Percentiles rank a stretch among this genome's conserved stretches.
Evolutionary conservation across 176 grass and related monocot genomes (phyloP).

Genomic region (Oryza brachyantha): DNA sequence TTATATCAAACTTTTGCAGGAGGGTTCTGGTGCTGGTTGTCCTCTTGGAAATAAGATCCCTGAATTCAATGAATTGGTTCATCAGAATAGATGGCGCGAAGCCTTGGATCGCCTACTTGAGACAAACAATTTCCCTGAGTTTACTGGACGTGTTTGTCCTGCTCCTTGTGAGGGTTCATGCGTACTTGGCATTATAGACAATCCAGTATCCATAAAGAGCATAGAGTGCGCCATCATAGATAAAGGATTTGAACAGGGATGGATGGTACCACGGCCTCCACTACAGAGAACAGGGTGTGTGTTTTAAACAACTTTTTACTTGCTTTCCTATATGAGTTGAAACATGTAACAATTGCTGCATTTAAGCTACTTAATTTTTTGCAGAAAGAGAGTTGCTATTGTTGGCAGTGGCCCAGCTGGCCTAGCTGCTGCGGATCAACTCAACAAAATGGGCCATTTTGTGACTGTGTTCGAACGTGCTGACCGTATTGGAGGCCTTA

Average conservation of each 20-base stretch:
- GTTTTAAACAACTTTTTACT: neutral
- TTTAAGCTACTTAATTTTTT: neutral
- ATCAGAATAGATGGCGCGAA: slow-evolving; percentile 59
- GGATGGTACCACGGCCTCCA: slow-evolving; percentile 51
- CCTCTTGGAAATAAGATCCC: slow-evolving; percentile 80
- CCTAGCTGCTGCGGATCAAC: slow-evolving; percentile 62
- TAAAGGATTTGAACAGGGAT: slow-evolving; percentile 53
- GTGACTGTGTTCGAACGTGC: slow-evolving; percentile 57
- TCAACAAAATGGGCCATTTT: slow-evolving; percentile 61
- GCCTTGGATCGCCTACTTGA: slow-evolving; percentile 60
- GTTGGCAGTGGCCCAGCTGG: slow-evolving; percentile 64
- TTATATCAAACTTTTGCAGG: slow-evolving; percentile 40
- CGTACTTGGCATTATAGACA: slow-evolving; percentile 71
- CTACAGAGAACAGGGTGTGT: slow-evolving; percentile 52
- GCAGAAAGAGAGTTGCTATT: slow-evolving; percentile 68
- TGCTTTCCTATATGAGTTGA: neutral
- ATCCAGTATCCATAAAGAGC: slow-evolving; percentile 76
- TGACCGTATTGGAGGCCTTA: slow-evolving; percentile 62
- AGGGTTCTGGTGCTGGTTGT: slow-evolving; percentile 65
- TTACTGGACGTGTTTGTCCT: slow-evolving; percentile 67
- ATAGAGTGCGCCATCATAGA: slow-evolving; percentile 74
- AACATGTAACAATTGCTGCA: slow-evolving; percentile 9
- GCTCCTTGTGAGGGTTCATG: slow-evolving; percentile 70
- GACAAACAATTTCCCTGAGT: slow-evolving; percentile 77
- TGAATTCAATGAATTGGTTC: slow-evolving; percentile 71